These are phyloP conservation scores for Cyathus striatus DNA, from an alignment of 768 basidiomycete genomes.

Conservation along the genomic window DNA sequence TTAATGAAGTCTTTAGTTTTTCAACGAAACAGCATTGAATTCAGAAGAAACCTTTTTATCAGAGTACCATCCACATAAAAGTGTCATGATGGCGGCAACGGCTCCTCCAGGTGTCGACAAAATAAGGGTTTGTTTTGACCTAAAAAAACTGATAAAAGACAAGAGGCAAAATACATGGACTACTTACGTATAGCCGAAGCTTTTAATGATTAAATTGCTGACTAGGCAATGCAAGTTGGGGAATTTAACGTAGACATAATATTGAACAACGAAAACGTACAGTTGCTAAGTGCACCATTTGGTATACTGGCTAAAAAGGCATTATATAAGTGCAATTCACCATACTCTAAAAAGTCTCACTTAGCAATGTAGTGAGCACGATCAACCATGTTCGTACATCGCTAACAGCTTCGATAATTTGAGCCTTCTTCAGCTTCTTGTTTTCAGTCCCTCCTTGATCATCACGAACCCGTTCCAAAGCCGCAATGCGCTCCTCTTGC, in stretches of 20 bases:
- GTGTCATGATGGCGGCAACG: conserved; percentile 39
- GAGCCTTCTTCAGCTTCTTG: conserved; percentile 52
- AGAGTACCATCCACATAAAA: conserved; percentile 60
- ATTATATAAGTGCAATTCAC: conserved; percentile 5
- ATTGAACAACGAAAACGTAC: conserved; percentile 24
- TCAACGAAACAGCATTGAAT: background rate
- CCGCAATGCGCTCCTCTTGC: conserved; percentile 56
- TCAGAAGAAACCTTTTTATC: conserved; percentile 45
- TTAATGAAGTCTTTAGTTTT: background rate
- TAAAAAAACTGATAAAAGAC: conserved; percentile 9
- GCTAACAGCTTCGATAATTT: conserved; percentile 49
- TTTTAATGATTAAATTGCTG: conserved; percentile 58
- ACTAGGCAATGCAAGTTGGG: conserved; percentile 23
- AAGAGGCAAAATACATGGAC: background rate
- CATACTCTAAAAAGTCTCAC: conserved; percentile 27
- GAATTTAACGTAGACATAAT: background rate
- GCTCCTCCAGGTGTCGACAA: conserved; percentile 52
- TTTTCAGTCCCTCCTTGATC: conserved; percentile 63
- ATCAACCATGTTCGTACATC: conserved; percentile 63
- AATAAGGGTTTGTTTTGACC: conserved; percentile 57
- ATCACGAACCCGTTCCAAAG: conserved; percentile 60
- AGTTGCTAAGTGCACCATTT: conserved; percentile 60
- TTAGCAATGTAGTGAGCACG: conserved; percentile 51
- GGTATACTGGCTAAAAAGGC: conserved; percentile 54
- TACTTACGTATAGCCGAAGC: conserved; percentile 58